Base-by-base conservation (phyloP, 495 filamentous ascomycete species). In the Xeromyces bisporus region DNA sequence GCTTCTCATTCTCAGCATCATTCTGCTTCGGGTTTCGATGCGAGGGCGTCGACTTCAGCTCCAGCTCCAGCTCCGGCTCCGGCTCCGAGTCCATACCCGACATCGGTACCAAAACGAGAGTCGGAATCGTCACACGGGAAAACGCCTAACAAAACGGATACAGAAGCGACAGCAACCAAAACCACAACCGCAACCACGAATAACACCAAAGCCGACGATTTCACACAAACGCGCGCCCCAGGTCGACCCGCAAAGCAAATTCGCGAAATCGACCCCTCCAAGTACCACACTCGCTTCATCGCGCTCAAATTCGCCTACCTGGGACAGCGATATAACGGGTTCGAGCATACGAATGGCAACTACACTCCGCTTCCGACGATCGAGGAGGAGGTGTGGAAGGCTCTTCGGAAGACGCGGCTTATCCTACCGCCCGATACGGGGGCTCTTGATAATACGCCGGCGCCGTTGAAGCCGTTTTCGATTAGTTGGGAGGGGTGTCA, bases 221-320 rank as follows among this genome's bases (percentile, higher is more conserved):
- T 53, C 26, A 48, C 46, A 3, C 45, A 49, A 9, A 38, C 32
- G 1, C 45, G 35, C 4, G 45, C 37, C 24, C 35, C 26, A 0
- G 29, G 28, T 16, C 50, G 34, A 0, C 46, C 52, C 8, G 51
- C 58, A 18, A 62, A 58, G 32, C 46, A 51, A 10, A 26, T 43
- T 6, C 60, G 68, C 33, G 53, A 60, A 35, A 73, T 92, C 41
- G 80, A 94, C 47, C 70, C 79, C 4, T 70, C 73, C 1, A 80
- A 75, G 44, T 91, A 94, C 57, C 61, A 65, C 18, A 93, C 82
- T 13, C 71, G 91, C 13, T 66, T 73, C 32, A 77, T 97, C 25
- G 89, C 91, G 12, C 62, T 97, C 15, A 96, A 94, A 46, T 73
- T 96, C 24, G 84, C 89, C 26, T 97, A 97, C 56, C 62, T 96